These are phyloP conservation scores for Spongiforma sp. DNA, from an alignment of 1,284 basidiomycete species.

Conservation along the genomic window DNA sequence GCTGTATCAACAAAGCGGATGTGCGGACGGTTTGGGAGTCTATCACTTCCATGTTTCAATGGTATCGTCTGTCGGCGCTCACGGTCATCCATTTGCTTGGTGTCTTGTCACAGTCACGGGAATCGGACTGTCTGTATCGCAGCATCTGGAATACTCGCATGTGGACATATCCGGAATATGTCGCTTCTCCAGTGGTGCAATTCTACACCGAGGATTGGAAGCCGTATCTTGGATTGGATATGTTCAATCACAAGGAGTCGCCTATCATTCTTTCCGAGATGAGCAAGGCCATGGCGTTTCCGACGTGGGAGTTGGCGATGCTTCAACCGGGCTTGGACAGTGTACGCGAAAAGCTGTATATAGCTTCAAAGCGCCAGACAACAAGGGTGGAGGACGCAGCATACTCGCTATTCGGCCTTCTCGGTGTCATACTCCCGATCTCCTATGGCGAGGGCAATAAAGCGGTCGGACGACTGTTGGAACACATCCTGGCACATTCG, in stretches of 20 bases:
- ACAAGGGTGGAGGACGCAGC: background rate
- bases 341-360: background rate
- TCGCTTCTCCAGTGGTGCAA: background rate
- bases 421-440: background rate
- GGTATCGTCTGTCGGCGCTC: slow-evolving; percentile 13
- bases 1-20: background rate
- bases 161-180: slow-evolving; percentile 19
- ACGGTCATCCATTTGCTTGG: slow-evolving; percentile 7
- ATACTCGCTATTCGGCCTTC: background rate
- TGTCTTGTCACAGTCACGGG: background rate
- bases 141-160: slow-evolving; percentile 5
- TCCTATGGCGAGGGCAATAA: background rate
- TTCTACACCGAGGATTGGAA: slow-evolving; percentile 21
- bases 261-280: background rate
- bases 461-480: background rate
- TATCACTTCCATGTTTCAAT: slow-evolving; percentile 16
- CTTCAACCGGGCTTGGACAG: background rate
- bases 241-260: slow-evolving; percentile 16
- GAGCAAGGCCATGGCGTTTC: background rate
- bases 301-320: background rate
- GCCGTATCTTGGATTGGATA: slow-evolving; percentile 12
- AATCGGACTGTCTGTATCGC: background rate
- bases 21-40: background rate
- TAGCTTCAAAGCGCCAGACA: background rate
- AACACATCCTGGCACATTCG: background rate